A percentile compares a stretch with the other conserved stretches of the same genome.
Evolutionary conservation across 768 basidiomycete genomes (phyloP).

Genomic region (Russula sp.): DNA sequence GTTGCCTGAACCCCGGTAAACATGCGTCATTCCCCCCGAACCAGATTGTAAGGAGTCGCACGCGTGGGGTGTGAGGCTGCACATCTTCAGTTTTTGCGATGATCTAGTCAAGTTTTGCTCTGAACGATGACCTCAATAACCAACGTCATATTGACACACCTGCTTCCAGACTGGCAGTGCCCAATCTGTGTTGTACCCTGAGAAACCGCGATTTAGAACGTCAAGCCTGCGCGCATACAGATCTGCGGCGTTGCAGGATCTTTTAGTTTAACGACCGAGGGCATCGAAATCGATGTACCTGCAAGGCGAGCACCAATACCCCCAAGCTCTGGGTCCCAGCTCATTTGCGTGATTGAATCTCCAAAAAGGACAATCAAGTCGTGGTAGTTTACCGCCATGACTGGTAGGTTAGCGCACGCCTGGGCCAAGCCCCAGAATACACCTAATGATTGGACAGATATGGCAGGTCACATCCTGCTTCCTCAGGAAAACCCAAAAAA

Average conservation of each 20-base stretch:
- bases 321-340: slow-evolving; percentile 41
- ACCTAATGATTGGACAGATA: too few relatives aligned
- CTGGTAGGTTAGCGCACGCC: too few relatives aligned
- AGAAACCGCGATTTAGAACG: slow-evolving; percentile 76
- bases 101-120: slow-evolving; percentile 33
- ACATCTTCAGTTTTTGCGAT: slow-evolving; percentile 47
- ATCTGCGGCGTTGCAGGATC: slow-evolving; percentile 37
- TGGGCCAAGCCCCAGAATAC: too few relatives aligned
- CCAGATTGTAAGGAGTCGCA: slow-evolving; percentile 80
- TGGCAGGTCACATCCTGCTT: too few relatives aligned
- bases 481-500: too few relatives aligned
- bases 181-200: slow-evolving; percentile 88
- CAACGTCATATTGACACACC: slow-evolving; percentile 32
- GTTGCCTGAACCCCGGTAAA: slow-evolving; percentile 56
- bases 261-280: not conserved
- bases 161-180: slow-evolving; percentile 71
- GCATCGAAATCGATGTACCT: slow-evolving; percentile 35
- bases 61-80: slow-evolving; percentile 43
- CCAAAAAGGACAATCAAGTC: slow-evolving; percentile 72
- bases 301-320: slow-evolving; percentile 67
- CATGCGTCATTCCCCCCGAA: slow-evolving; percentile 87
- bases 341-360: slow-evolving; percentile 72
- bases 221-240: slow-evolving; percentile 76
- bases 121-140: not conserved
- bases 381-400: slow-evolving; percentile 53